Conservation (phyloP, 768 basidiomycete species). For the Psilocybe tampanensis region DNA sequence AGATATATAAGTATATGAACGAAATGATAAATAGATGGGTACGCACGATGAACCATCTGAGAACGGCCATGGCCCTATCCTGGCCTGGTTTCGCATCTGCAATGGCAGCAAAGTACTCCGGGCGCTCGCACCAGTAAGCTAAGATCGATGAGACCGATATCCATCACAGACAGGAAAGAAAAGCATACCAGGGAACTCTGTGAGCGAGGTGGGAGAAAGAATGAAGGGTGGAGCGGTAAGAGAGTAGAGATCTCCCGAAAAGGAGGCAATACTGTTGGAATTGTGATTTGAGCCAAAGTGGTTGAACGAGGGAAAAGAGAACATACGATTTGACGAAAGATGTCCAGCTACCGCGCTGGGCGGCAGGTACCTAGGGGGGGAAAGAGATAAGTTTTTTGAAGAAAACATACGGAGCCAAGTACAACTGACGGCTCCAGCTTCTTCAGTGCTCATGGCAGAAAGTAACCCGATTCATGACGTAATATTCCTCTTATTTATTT, state of each 20-base stretch:
- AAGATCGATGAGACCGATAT: slow-evolving; percentile 10
- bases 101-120: slow-evolving; percentile 86
- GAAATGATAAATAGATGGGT: background rate
- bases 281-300: slow-evolving; percentile 10
- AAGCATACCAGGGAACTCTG: slow-evolving; percentile 83
- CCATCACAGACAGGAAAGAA: background rate
- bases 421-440: slow-evolving; percentile 10
- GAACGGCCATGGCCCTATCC: slow-evolving; percentile 75
- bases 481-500: background rate
- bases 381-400: background rate
- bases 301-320: background rate
- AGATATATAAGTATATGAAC: background rate
- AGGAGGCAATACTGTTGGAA: slow-evolving; percentile 68
- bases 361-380: slow-evolving; percentile 60
- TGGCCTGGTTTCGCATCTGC: slow-evolving; percentile 74
- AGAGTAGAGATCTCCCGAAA: slow-evolving; percentile 86
- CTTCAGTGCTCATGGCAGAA: slow-evolving; percentile 25
- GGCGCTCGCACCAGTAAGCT: slow-evolving; percentile 98
- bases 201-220: slow-evolving; percentile 86
- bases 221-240: slow-evolving; percentile 91
- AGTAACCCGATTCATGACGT: slow-evolving; percentile 11
- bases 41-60: slow-evolving; percentile 93
- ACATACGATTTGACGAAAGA: slow-evolving; percentile 89
- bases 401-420: background rate
- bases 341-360: slow-evolving; percentile 87